Base-by-base conservation (phyloP, 2,329 filamentous ascomycete genomes). In the Colletotrichum tropicicola region DNA sequence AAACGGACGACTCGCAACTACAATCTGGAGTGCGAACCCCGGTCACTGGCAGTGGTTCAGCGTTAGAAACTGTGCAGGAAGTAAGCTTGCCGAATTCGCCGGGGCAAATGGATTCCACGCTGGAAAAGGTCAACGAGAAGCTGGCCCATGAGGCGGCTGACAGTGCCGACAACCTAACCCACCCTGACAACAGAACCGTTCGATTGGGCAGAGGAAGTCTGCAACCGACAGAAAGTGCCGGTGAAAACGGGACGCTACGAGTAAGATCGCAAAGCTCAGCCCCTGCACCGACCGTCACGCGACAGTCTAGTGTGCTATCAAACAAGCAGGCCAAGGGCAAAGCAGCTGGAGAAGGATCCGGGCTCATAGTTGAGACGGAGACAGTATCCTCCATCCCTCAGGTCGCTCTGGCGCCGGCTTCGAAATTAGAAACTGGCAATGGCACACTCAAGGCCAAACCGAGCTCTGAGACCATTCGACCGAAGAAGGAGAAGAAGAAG, bases 361-460 rank as follows among this genome's bases (percentile, higher is more conserved):
- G 90, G 61, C 98, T 99, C 94, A 98, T 93, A 9, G 95, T 98
- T 13, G 96, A 99, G 80, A 98, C 96, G 0, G 96, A 99, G 78
- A 97, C 94, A 1, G 96, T 99, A 37, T 91, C 89, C 44, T 97
- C 94, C 3, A 92, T 98, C 58, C 93, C 94, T 10, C 94, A 97
- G 73, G 87, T 94, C 27, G 89, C 91, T 9, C 83, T 97, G 27
- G 89, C 91, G 6, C 80, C 84, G 32, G 87, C 87, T 37, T 84
- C 85, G n/a, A 89, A 89, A 19, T 84, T 86, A 17, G 87, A 88
- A 62, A 90, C 91, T 44, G 78, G 81, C 27, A 89, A 84, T 71
- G 90, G 92, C 44, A 97, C 92, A 68, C 81, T 99, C 45, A 91
- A 93, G 71, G 87, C 93, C 62, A 97, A 97, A 76, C 90, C 91